Evolutionary conservation across 2,329 filamentous ascomycete genomes (phyloP), one percentile per base, ranked within the genome.

Genomic region (Epichloe festucae): DNA sequence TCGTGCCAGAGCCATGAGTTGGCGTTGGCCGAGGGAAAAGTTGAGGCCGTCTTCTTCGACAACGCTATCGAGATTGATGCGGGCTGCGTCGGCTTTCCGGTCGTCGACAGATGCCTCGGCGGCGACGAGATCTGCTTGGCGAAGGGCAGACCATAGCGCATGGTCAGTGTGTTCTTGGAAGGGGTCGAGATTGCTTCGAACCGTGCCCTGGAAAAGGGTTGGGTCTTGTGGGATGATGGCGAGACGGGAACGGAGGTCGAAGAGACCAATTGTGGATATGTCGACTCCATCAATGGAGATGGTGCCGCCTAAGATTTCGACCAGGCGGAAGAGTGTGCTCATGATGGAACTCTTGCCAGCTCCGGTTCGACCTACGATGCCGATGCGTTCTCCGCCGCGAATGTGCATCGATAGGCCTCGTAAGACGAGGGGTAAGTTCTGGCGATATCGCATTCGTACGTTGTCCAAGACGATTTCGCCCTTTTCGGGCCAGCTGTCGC

Each of bases 1-100:
- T 1, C 93, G 83, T 0, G 90, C 90, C 1, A 98, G 76, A 1
- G 93, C 93, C 86, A 97, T 95, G 47, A 97, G 79, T 68, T 97
- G 93, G 3, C 93, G 82, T 70, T 97, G 91, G 6, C 91, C 91
- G 10, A 97, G 82, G 0, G 89, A 95, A 73, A 95, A 96, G 69
- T 97, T 97, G 55, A 95, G 77, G 0, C 93, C 93, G 70, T 96
- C 91, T 64, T 97, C 93, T 60, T 96, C 89, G 2, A 97, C 91
- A 2, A 81, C 63, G 15, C 79, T 85, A 67, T 97, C 91, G 21
- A 98, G 83, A 57, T 89, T 82, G 54, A 95, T 85, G 52, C 86
- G 81, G 2, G 65, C 63, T 7, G 62, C 84, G 2, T 96, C 89
- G 0, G 81, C 65, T 15, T 77, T 83, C 64, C 94, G 87, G 21